Evolutionary conservation across 1,139 yeast genomes (phyloP), one percentile per base, ranked within the genome.

Genomic region (Geotrichum bryndzae): DNA sequence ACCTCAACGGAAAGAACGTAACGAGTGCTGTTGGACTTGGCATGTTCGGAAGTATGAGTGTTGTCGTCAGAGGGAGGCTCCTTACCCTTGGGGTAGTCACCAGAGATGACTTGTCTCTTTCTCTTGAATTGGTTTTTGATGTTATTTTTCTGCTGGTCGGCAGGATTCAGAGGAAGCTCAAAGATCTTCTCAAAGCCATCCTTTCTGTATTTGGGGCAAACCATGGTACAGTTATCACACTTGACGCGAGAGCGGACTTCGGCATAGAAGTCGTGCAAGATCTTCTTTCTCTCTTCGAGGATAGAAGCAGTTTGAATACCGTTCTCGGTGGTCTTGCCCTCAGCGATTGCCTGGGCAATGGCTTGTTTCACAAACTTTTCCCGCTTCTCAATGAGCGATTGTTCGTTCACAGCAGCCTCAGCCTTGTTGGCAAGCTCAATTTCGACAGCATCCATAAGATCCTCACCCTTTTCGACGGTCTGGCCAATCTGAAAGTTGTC

Each of bases 211-310:
- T 87, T 81, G 61, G 99, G 98, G 54, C 97, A 90, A 74, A 82
- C 89, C 96, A 92, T 89, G 57, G 91, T 90, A 82, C 99, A 95
- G 76, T 91, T 91, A 72, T 89, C 96, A 83, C 99, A 95, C 75
- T 86, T 88, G 63, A 90, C 86, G 75, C 97, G 85, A 58, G 87
- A 77, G 68, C 90, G 78, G 61, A 91, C 77, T 68, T 83, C 83
- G 70, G 82, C 84, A 79, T 91, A 89, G 70, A 92, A 87, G 52
- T 86, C 90, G 64, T 86, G 88, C 66, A 95, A 81, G 65, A 88
- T 77, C 23, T 74, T 75, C 73, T 92, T 92, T 76, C 99, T 85
- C 76, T 90, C 97, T 72, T 91, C 97, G 48, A 84, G 83, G 53
- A 92, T 89, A 45, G 95, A 83, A 7, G 96, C 91, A 38, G 97